Conservation (phyloP, 352 stramenopile genomes). For the Phytophthora melonis region DNA sequence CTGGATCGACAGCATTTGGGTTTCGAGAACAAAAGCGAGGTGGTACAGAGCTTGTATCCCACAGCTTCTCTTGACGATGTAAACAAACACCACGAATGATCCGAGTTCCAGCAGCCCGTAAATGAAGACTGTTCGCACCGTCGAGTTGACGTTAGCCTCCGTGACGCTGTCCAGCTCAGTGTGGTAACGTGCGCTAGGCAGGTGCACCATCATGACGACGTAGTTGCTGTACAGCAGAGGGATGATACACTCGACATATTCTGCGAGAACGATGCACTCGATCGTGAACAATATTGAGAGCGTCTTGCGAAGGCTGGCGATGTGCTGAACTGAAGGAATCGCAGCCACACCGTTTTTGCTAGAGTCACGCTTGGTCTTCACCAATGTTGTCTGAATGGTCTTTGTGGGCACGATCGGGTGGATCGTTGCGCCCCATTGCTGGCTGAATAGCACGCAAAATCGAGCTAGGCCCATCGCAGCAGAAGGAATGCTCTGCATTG, state of each 20-base stretch:
- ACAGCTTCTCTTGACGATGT: slow-evolving; percentile 25
- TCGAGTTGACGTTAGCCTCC: slow-evolving; percentile 6
- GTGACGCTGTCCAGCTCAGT: slow-evolving; percentile 32
- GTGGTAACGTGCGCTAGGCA: slow-evolving; percentile 47
- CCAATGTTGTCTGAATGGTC: neutral
- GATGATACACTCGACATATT: slow-evolving; percentile 54
- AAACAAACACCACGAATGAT: slow-evolving; percentile 32
- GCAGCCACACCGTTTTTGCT: neutral
- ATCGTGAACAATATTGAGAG: slow-evolving; percentile 40
- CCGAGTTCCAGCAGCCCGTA: slow-evolving; percentile 39
- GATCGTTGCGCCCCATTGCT: slow-evolving; percentile 10
- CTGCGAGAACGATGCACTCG: slow-evolving; percentile 48
- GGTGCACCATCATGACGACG: slow-evolving; percentile 33
- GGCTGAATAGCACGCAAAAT: slow-evolving; percentile 7
- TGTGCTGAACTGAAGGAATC: slow-evolving; percentile 20
- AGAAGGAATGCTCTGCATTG: slow-evolving; percentile 2
- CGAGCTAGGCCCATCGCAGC: neutral
- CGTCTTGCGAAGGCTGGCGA: slow-evolving; percentile 19
- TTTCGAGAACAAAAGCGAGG: slow-evolving; percentile 53
- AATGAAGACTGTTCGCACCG: slow-evolving; percentile 29
- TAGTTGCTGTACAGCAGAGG: slow-evolving; percentile 45
- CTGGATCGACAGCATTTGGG: slow-evolving; percentile 36
- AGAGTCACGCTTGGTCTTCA: neutral
- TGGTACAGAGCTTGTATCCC: slow-evolving; percentile 37
- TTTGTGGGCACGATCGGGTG: slow-evolving; percentile 1